phyloP scores from a whole-genome alignment of 139 green algal species.

The Tetradesmus lagerheimii region DNA sequence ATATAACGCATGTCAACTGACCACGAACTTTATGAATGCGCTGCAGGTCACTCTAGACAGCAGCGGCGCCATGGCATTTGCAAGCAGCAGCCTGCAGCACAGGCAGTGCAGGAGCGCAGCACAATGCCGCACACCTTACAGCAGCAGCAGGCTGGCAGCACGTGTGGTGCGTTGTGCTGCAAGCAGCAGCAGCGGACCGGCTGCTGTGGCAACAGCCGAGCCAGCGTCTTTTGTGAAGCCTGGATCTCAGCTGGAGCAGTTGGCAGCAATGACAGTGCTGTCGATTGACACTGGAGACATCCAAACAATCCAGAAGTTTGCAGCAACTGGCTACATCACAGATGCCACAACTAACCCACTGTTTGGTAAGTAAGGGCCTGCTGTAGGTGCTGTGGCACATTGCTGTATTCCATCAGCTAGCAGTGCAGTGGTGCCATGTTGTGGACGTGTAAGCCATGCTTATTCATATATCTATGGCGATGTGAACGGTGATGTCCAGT shows the following conservation, averaged over 20 bases:
- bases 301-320: constrained; percentile 48
- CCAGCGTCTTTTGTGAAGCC: constrained; percentile 17
- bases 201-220: background rate
- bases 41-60: background rate
- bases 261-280: constrained; percentile 48
- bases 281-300: constrained; percentile 61
- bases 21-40: background rate
- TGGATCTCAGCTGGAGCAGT: constrained; percentile 48
- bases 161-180: background rate
- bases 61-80: constrained; percentile 1
- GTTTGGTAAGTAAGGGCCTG: constrained; percentile 43
- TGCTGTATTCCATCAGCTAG: too few relatives aligned
- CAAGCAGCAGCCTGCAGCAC: background rate
- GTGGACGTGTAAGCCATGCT: too few relatives aligned
- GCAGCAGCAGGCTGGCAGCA: background rate
- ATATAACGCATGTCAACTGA: background rate
- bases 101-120: background rate
- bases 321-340: constrained; percentile 50
- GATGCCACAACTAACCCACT: constrained; percentile 68
- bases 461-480: too few relatives aligned
- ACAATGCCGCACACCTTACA: background rate
- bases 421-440: too few relatives aligned
- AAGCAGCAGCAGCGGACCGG: background rate
- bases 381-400: background rate
- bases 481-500: too few relatives aligned